Evolutionary conservation across 805 yeast genomes (phyloP).

Genomic region (Sporopachydermia quercuum): DNA sequence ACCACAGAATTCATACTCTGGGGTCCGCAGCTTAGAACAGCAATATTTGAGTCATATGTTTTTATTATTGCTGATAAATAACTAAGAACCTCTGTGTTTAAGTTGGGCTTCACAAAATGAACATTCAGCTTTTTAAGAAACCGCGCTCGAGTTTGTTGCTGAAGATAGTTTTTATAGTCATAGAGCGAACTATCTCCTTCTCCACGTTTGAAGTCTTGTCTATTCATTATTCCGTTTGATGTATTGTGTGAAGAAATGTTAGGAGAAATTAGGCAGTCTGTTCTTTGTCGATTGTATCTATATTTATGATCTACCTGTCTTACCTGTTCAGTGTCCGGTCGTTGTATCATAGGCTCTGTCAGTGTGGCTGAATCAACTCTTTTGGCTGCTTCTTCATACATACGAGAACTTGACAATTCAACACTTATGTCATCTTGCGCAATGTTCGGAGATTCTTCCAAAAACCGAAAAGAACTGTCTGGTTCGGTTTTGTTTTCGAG

Average conservation of each 20-base stretch:
- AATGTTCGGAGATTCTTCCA: no score
- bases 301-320: not conserved
- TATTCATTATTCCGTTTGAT: not conserved
- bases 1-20: not conserved
- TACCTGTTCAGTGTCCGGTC: not conserved
- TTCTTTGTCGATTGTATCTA: not conserved
- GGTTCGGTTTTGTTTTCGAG: no score
- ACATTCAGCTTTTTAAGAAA: not conserved
- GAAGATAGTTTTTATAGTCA: no score
- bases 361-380: not conserved
- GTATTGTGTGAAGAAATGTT: not conserved
- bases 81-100: not conserved
- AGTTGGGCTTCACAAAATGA: not conserved
- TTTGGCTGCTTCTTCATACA: not conserved
- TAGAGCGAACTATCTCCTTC: no score
- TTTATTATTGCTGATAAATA: not conserved
- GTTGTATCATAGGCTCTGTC: not conserved
- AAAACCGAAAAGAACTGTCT: no score
- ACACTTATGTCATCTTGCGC: constrained; percentile 1
- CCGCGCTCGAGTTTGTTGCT: no score
- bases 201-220: no score
- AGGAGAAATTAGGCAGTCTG: not conserved
- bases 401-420: not conserved
- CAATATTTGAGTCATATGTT: not conserved
- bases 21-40: not conserved